Evolutionary conservation across 2,329 filamentous ascomycete species (phyloP).

Genomic region (Fusarium foetens): DNA sequence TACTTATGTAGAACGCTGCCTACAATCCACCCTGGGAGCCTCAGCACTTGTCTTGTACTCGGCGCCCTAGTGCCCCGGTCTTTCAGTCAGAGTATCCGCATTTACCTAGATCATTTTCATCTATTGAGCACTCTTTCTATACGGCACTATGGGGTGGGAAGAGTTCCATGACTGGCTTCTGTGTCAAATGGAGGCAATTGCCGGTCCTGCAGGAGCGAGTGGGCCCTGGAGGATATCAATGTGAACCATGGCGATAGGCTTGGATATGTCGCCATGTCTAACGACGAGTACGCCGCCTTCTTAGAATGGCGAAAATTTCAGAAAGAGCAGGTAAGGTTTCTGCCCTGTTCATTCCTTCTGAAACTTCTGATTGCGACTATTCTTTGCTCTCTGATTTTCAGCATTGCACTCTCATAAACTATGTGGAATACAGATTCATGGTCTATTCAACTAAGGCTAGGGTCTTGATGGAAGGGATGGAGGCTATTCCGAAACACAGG

Average conservation of each 20-base stretch:
- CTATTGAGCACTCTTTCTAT: neutral
- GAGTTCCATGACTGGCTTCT: neutral
- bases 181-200: too few species aligned
- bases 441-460: neutral
- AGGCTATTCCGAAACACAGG: fast-evolving
- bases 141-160: neutral
- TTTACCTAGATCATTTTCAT: fast-evolving
- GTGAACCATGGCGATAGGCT: neutral
- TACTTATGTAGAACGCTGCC: too few species aligned
- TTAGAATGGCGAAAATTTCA: neutral
- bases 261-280: neutral
- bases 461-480: fast-evolving
- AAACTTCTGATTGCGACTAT: neutral
- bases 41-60: neutral
- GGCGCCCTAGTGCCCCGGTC: fast-evolving
- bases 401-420: neutral
- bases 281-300: neutral
- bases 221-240: neutral
- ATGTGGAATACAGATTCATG: too few species aligned
- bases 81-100: too few species aligned
- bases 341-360: fast-evolving
- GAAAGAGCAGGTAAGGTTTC: neutral
- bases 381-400: neutral
- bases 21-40: neutral
- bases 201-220: neutral